These are phyloP conservation scores for Jimgerdemannia lactiflua DNA, from an alignment of 192 early-diverging fungal species.

Conservation along the genomic window DNA sequence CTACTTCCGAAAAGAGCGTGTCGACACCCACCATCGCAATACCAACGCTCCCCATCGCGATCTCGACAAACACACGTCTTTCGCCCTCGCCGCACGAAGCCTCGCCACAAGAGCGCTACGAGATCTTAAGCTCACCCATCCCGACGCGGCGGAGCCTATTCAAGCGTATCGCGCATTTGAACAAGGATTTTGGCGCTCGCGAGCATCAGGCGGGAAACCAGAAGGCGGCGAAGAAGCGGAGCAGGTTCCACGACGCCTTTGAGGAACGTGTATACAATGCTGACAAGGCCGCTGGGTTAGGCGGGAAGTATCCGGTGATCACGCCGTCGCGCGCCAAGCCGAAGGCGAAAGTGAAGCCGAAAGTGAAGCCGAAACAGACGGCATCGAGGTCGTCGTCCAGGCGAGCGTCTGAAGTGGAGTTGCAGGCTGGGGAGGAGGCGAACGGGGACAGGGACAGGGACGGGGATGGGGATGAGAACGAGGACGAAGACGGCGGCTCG, in stretches of 20 bases:
- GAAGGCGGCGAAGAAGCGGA: neutral
- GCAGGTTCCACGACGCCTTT: neutral
- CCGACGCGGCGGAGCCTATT: slow-evolving; percentile 55
- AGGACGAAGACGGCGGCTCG: neutral
- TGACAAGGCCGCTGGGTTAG: neutral
- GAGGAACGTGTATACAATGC: neutral
- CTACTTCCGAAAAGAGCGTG: no score
- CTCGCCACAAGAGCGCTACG: neutral
- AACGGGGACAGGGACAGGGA: no score
- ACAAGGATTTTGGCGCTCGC: slow-evolving; percentile 56
- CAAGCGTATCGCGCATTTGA: slow-evolving; percentile 60
- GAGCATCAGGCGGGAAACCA: slow-evolving; percentile 25
- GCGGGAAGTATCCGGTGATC: no score
- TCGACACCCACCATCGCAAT: no score
- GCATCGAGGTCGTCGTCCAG: no score
- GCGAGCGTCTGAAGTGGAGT: no score
- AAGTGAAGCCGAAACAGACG: no score
- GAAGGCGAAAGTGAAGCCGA: no score
- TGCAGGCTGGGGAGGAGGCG: no score
- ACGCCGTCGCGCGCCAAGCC: no score
- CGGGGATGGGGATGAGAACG: neutral
- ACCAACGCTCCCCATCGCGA: slow-evolving; percentile 43
- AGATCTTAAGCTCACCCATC: slow-evolving; percentile 24
- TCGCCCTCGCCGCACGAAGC: slow-evolving; percentile 25
- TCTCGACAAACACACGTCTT: slow-evolving; percentile 43